phyloP scores from a whole-genome alignment of 805 yeast genomes.

The Isabelozyma heimii region DNA sequence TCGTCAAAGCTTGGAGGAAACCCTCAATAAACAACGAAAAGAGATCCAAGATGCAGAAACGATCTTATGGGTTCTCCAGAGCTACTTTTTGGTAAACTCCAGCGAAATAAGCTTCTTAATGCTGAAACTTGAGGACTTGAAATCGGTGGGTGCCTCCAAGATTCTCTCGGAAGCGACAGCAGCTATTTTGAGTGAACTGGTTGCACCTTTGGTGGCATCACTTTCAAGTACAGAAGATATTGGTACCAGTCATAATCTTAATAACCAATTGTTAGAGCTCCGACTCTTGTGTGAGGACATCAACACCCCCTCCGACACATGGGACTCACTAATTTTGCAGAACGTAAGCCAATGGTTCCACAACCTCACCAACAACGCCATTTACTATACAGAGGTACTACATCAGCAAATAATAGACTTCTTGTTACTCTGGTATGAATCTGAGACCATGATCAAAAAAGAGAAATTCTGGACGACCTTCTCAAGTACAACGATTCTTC shows the following conservation, averaged over 20 bases:
- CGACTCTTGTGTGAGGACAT: not conserved
- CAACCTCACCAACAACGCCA: not conserved
- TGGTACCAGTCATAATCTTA: not conserved
- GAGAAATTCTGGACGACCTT: not conserved
- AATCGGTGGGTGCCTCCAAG: not conserved
- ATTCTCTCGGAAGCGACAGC: not conserved
- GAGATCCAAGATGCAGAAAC: not conserved
- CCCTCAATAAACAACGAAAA: not conserved
- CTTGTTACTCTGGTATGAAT: not conserved
- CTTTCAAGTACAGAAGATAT: not conserved
- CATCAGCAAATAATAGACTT: not conserved
- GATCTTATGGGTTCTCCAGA: not conserved
- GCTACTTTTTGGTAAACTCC: no score
- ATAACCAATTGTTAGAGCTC: not conserved
- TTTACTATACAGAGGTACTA: not conserved
- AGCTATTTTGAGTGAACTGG: not conserved
- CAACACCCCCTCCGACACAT: not conserved
- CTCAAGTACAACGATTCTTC: not conserved
- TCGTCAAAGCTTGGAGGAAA: not conserved
- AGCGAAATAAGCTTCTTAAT: no score
- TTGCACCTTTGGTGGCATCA: not conserved
- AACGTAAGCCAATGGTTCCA: not conserved
- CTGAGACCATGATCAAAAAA: not conserved
- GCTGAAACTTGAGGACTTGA: not conserved
- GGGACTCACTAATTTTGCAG: constrained; percentile 1